These are phyloP conservation scores for Coccinonectria pachysandricola DNA, from an alignment of 2,329 filamentous ascomycete genomes.

Conservation along the genomic window DNA sequence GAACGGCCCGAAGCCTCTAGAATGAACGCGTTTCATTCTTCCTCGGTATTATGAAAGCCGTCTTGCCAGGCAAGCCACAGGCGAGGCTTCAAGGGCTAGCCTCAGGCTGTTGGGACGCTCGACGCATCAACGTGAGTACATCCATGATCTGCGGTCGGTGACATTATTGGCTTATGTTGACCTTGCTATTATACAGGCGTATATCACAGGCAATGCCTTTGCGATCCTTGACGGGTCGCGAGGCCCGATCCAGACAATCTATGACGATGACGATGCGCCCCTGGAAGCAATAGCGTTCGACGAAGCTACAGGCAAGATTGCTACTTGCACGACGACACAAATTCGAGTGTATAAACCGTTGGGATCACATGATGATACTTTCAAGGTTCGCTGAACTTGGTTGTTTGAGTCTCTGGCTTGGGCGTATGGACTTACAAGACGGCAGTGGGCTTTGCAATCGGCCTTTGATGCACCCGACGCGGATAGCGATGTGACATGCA, in stretches of 20 bases:
- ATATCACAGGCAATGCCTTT: constrained; percentile 82
- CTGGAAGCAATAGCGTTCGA: constrained; percentile 74
- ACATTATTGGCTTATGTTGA: too few species aligned
- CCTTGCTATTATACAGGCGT: constrained; percentile 45
- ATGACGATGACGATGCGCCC: constrained; percentile 62
- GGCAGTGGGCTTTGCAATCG: constrained; percentile 54
- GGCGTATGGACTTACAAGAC: constrained; percentile 13
- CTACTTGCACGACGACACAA: constrained; percentile 54
- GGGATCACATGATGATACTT: constrained; percentile 55
- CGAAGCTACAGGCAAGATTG: constrained; percentile 75
- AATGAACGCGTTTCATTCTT: constrained; percentile 13
- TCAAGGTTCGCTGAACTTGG: constrained; percentile 49
- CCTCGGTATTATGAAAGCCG: constrained; percentile 57
- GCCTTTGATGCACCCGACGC: constrained; percentile 37
- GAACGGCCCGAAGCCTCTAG: too few species aligned
- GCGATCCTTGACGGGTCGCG: constrained; percentile 69
- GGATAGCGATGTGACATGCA: constrained; percentile 26
- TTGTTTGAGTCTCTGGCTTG: background rate
- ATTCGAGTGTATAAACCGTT: constrained; percentile 74
- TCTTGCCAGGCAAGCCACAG: constrained; percentile 70
- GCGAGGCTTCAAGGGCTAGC: constrained; percentile 68
- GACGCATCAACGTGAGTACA: constrained; percentile 63
- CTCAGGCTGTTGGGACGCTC: constrained; percentile 61
- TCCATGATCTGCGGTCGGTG: too few species aligned
- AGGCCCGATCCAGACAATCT: constrained; percentile 78